Base-by-base conservation (phyloP, 176 grass and related monocot genomes). In the Ensete ventricosum region DNA sequence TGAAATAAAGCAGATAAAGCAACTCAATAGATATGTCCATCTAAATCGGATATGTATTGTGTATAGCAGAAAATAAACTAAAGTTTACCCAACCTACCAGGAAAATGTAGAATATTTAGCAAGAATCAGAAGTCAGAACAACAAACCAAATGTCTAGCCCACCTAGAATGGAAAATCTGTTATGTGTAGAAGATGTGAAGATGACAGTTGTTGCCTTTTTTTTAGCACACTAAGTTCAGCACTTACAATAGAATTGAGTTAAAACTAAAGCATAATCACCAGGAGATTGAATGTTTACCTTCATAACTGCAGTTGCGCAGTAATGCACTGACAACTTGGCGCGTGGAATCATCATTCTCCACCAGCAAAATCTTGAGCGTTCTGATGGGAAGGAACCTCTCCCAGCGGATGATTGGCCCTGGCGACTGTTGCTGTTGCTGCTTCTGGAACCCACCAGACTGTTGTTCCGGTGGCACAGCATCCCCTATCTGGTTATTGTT, bases 301-400 rank as follows among this genome's bases (percentile, higher is more conserved):
- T 97, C 88, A 20, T 97, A 97, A 50, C 88, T 79, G 73, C 94
- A 93, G 76, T 90, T 93, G 11, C 80, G 87, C 23, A 97, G 94
- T 85, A 97, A 82, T 14, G 88, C 90, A 60, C 77, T 77, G 50
- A 97, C 94, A 13, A 97, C 78, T 23, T 97, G 94, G 52, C 90
- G 90, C 50, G 94, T 97, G 58, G 81, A 93, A 27, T 91, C 79
- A 59, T 97, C 94, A 68, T 89, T 87, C 87, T 97, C 94, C 68
- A 91, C 94, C 2, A 93, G 78, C 67, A 97, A 76, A 73, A 97
- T 82, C 76, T 77, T 86, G 27, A 93, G 75, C 29, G 88, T 73
- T 85, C 88, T 84, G 24, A 93, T 69, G 73, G 90, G 94, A 21
- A 98, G 82, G 83, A 97, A 97, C 53, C 64, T 88, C 34, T 97